phyloP scores from a whole-genome alignment of 257 asterid genomes.

The Anisodus acutangulus region DNA sequence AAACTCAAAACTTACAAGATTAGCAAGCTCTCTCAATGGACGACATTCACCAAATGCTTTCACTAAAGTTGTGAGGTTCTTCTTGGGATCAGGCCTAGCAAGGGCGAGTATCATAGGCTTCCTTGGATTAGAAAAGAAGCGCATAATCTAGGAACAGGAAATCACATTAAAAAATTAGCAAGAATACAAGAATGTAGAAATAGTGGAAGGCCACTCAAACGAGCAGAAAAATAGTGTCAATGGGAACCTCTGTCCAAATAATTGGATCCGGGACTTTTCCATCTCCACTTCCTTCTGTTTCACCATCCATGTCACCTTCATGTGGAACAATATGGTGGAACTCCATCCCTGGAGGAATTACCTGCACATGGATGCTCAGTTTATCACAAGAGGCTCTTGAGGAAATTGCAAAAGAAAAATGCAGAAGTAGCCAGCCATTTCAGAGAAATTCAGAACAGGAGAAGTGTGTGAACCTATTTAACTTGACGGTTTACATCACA shows the following conservation, averaged over 20 bases:
- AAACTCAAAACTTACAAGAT: constrained; percentile 67
- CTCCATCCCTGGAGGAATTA: constrained; percentile 99
- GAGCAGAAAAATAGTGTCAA: constrained; percentile 11
- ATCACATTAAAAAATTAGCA: constrained; percentile 26
- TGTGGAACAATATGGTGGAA: constrained; percentile 95
- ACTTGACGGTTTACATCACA: constrained; percentile 1
- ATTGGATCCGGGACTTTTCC: constrained; percentile 82
- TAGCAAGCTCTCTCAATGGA: constrained; percentile 95
- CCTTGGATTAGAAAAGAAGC: constrained; percentile 94
- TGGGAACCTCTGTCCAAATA: constrained; percentile 86
- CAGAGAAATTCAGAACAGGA: background rate
- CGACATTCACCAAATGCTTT: constrained; percentile 99
- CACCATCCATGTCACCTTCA: constrained; percentile 90
- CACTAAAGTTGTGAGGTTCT: constrained; percentile 87
- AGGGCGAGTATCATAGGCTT: constrained; percentile 99
- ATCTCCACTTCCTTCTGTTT: constrained; percentile 77
- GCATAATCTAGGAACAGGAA: constrained; percentile 77
- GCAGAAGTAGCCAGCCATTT: background rate
- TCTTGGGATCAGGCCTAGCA: constrained; percentile 99
- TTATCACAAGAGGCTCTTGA: constrained; percentile 36
- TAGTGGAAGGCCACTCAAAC: background rate
- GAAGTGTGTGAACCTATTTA: background rate
- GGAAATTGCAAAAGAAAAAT: constrained; percentile 3
- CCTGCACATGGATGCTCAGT: constrained; percentile 55
- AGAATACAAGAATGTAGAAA: background rate